These are phyloP conservation scores for Thalassia testudinum DNA, from an alignment of 116 monocot species.

Conservation along the genomic window DNA sequence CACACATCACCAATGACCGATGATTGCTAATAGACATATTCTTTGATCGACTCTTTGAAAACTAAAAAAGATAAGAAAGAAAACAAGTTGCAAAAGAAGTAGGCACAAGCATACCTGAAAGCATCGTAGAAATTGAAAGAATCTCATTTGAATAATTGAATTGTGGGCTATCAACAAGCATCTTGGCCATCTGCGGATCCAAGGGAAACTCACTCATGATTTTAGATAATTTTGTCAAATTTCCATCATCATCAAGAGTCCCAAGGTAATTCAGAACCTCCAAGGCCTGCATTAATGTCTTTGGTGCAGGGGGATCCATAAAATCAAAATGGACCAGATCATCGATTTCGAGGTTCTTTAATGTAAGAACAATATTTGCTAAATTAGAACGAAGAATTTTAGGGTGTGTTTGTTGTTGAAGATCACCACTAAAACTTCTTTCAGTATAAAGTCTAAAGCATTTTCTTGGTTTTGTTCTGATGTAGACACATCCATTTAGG, in stretches of 20 bases:
- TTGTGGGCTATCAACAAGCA: background rate
- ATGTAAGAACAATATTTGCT: background rate
- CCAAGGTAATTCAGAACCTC: background rate
- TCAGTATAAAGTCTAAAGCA: background rate
- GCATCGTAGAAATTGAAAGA: too few relatives aligned
- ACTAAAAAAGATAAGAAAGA: background rate
- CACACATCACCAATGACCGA: too few relatives aligned
- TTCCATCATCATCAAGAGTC: too few relatives aligned
- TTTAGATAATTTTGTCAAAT: background rate
- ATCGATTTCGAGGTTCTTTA: background rate
- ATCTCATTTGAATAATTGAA: background rate
- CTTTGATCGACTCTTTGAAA: too few relatives aligned
- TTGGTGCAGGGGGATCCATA: background rate
- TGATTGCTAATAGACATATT: too few relatives aligned
- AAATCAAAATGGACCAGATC: conserved; percentile 1
- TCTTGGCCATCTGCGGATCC: too few relatives aligned
- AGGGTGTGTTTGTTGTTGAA: background rate
- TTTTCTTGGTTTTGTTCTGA: background rate
- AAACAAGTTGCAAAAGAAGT: background rate
- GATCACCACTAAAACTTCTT: background rate
- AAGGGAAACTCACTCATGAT: conserved; percentile 2
- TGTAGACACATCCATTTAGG: too few relatives aligned
- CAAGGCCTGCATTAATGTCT: background rate
- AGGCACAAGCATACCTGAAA: conserved; percentile 36
- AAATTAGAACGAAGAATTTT: background rate